phyloP scores from a whole-genome alignment of 2,329 filamentous ascomycete genomes.

The Drechslera avenae region DNA sequence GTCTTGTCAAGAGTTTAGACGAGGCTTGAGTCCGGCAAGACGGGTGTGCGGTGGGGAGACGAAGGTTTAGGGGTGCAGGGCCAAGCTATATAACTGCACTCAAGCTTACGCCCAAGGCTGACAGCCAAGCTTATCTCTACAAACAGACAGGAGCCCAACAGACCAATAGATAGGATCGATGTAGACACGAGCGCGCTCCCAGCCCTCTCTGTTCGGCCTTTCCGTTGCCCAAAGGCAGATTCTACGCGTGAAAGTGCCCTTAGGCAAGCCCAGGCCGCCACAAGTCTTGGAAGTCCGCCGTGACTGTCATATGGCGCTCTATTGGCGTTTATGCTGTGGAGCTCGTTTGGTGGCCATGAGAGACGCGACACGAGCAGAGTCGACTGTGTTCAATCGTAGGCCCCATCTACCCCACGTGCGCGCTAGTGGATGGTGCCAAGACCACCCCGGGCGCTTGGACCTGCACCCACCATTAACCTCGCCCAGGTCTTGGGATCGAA shows the following conservation, averaged over 20 bases:
- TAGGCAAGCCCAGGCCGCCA: slow-evolving; percentile 15
- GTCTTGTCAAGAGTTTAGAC: slow-evolving; percentile 10
- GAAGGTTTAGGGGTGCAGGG: slow-evolving; percentile 2
- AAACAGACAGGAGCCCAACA: neutral
- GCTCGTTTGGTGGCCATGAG: neutral
- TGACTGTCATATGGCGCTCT: neutral
- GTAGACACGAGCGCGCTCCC: neutral
- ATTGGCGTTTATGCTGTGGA: slow-evolving; percentile 4
- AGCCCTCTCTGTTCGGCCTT: neutral
- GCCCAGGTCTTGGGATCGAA: neutral
- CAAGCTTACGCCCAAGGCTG: slow-evolving; percentile 8
- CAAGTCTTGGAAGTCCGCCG: slow-evolving; percentile 12
- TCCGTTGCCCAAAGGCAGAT: slow-evolving; percentile 3
- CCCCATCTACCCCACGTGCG: slow-evolving; percentile 6
- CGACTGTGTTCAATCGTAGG: neutral
- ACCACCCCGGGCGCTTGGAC: neutral
- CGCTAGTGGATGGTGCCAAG: slow-evolving; percentile 2
- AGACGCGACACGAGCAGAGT: neutral
- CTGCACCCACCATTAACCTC: slow-evolving; percentile 1
- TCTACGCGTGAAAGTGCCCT: neutral
- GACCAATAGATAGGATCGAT: slow-evolving; percentile 4
- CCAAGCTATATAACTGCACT: slow-evolving; percentile 16
- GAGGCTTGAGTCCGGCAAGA: slow-evolving; percentile 14
- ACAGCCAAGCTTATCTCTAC: neutral
- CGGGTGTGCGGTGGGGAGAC: slow-evolving; percentile 1